These are phyloP conservation scores for Triticum urartu DNA, from an alignment of 176 grass and related monocot genomes.

Conservation along the genomic window DNA sequence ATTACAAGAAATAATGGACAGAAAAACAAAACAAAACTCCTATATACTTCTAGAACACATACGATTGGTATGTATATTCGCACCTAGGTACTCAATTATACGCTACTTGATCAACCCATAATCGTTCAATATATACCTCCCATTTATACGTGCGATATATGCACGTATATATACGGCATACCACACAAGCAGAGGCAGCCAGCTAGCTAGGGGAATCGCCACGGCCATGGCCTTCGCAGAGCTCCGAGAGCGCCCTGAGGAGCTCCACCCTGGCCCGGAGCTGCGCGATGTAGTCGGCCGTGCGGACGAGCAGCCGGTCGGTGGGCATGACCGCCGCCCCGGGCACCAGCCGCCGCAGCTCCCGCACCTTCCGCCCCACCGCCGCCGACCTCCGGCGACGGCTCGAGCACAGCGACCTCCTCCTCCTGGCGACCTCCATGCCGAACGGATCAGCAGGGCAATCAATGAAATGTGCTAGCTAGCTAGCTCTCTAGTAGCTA, in stretches of 20 bases:
- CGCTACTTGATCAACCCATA: neutral
- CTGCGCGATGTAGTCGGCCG: conserved; percentile 73
- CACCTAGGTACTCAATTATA: neutral
- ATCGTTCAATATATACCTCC: neutral
- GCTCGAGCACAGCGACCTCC: conserved; percentile 18
- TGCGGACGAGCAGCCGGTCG: conserved; percentile 62
- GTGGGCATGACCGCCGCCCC: conserved; percentile 48
- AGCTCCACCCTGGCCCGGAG: conserved; percentile 63
- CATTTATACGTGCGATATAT: neutral
- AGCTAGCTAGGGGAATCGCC: conserved; percentile 9
- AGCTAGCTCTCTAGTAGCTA: no score
- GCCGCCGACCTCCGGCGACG: conserved; percentile 6
- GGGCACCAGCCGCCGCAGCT: conserved; percentile 85
- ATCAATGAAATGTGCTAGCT: conserved; percentile 1
- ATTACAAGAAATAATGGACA: neutral
- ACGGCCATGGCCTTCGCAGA: conserved; percentile 29
- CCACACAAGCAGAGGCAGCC: neutral
- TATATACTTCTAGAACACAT: neutral
- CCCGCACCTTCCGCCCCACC: conserved; percentile 57
- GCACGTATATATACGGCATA: neutral
- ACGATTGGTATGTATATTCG: neutral
- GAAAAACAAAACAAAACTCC: neutral
- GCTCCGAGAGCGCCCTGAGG: conserved; percentile 60
- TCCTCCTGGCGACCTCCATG: conserved; percentile 18
- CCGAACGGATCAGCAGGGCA: neutral